These are phyloP conservation scores for Paracamarosporium sp. DNA, from an alignment of 2,329 filamentous ascomycete genomes.

Conservation along the genomic window DNA sequence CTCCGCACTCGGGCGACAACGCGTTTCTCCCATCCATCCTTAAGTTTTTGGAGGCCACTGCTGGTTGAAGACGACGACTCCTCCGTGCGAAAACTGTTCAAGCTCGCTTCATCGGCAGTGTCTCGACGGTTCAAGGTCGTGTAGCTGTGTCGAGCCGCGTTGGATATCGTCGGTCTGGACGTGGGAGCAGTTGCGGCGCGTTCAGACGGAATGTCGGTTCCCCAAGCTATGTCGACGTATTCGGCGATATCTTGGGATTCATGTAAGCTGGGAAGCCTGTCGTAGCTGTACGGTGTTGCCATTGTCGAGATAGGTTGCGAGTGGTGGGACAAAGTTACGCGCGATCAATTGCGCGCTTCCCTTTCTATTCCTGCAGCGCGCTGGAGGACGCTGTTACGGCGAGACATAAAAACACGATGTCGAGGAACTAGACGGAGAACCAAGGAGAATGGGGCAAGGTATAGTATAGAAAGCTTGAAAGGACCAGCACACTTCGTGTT, in stretches of 20 bases:
- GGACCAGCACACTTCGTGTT: no score
- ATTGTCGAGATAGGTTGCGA: neutral
- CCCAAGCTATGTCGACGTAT: constrained; percentile 12
- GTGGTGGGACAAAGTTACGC: neutral
- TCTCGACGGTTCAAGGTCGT: constrained; percentile 9
- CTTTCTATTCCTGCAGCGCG: neutral
- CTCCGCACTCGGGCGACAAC: constrained; percentile 19
- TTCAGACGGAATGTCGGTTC: neutral
- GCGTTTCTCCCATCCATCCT: constrained; percentile 17
- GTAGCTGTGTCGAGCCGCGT: constrained; percentile 3
- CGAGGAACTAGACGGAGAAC: no score
- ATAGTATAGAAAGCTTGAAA: no score
- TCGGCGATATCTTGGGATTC: constrained; percentile 24
- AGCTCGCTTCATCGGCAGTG: constrained; percentile 14
- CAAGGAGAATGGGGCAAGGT: no score
- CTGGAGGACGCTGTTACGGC: no score
- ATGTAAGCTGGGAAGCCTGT: constrained; percentile 16
- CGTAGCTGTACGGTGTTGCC: constrained; percentile 21
- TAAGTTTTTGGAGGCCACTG: constrained; percentile 24
- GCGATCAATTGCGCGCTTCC: neutral
- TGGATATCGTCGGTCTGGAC: constrained; percentile 2
- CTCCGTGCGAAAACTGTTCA: constrained; percentile 24
- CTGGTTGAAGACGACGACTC: constrained; percentile 19
- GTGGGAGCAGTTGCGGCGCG: constrained; percentile 5
- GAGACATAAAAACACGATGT: no score